Evolutionary conservation across 768 basidiomycete genomes (phyloP), one percentile per base, ranked within the genome.

Genomic region (Leucocoprinus leucothites): DNA sequence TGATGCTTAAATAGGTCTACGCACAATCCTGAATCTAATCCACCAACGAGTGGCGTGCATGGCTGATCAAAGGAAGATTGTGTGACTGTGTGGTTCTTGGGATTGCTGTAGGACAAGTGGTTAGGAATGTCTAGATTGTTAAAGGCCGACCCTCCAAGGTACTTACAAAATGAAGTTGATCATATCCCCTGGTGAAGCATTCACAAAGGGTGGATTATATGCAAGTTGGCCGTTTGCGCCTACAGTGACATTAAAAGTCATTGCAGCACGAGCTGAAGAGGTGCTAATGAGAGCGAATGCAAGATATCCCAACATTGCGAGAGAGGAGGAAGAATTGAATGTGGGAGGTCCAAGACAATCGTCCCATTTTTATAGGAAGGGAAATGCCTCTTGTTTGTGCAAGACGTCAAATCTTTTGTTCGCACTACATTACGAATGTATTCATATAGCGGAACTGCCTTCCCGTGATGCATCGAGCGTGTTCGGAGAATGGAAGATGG

Each of bases 131-230:
- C 38, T 49, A 18, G 2, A 26, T 22, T 34, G 31, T 44, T 16
- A 14, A 34, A 46, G 9, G 44, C 18, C 9, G 28, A 34, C 42
- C 4, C 14, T 11, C 2, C 34, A 38, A 51, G 65, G 53, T 63
- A 72, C 79, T 59, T 62, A 73, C 77, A 83, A 83, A 26, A 63
- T 69, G 60, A 84, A 83, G 42, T 69, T 65, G 14, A 84, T 69
- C 0, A 63, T 66, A 57, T 84, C 81, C 1, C 80, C 80, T 8
- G 67, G 52, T 13, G 65, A 61, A 6, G 82, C 82, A 46, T 60
- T 72, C 14, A 78, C 63, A 47, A 57, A 71, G 21, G 67, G 62
- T 0, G 76, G 76, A 35, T 67, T 56, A 50, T 65, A 78, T 0
- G 52, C 57, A 14, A 75, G 58, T 13, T 61, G 61, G 3, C 70